These are phyloP conservation scores for Plasmodium relictum DNA, from an alignment of 169 alveolate species.

Conservation along the genomic window DNA sequence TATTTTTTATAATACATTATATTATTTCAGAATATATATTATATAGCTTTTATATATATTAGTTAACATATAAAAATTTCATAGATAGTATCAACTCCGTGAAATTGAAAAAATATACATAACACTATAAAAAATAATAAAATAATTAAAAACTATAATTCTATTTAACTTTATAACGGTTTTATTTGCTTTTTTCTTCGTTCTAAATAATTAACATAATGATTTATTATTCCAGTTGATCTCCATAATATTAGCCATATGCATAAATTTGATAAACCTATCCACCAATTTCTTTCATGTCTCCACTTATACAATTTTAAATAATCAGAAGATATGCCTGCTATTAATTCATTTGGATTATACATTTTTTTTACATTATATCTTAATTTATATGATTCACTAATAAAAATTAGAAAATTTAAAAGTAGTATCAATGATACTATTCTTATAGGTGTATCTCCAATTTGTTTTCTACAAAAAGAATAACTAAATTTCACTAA, in stretches of 20 bases:
- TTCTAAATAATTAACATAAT: slow-evolving; percentile 66
- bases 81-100: too few species aligned
- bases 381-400: slow-evolving; percentile 65
- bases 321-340: slow-evolving; percentile 48
- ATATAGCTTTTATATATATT: too few species aligned
- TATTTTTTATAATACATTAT: too few species aligned
- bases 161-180: background rate
- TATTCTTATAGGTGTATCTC: slow-evolving; percentile 72
- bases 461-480: slow-evolving; percentile 74
- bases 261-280: slow-evolving; percentile 72
- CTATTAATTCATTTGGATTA: slow-evolving; percentile 41
- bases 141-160: background rate
- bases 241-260: slow-evolving; percentile 78
- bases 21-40: too few species aligned
- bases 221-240: slow-evolving; percentile 67
- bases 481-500: slow-evolving; percentile 62
- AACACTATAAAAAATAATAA: too few species aligned
- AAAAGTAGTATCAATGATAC: slow-evolving; percentile 60
- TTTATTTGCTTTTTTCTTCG: slow-evolving; percentile 31
- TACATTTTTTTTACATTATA: slow-evolving; percentile 33
- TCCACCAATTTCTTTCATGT: slow-evolving; percentile 78
- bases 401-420: slow-evolving; percentile 60
- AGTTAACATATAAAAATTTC: too few species aligned
- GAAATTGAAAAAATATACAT: too few species aligned
- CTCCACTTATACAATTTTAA: slow-evolving; percentile 76